Percentiles rank a stretch among this genome's conserved stretches.
Conservation (phyloP, 768 basidiomycete species). For the Xerocomus brunneocitrinus region DNA sequence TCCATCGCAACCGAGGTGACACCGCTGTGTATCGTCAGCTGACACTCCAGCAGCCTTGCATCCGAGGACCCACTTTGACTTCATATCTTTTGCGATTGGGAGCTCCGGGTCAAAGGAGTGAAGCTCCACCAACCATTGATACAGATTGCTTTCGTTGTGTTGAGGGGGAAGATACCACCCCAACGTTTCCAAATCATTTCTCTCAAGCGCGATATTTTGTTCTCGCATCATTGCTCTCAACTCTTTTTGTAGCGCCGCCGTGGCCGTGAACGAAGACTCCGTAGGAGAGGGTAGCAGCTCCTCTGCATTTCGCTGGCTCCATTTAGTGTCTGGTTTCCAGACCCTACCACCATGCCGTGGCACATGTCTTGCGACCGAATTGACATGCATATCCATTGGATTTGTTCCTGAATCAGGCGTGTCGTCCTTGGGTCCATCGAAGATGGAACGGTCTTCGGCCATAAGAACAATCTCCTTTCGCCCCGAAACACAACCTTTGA, state of each 20-base stretch:
- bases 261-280: neutral
- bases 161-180: neutral
- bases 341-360: neutral
- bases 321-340: neutral
- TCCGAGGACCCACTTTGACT: neutral
- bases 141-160: neutral
- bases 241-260: neutral
- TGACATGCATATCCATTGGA: neutral
- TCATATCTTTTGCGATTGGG: neutral
- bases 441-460: neutral
- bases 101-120: neutral
- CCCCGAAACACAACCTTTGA: conserved; percentile 37
- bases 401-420: neutral
- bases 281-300: neutral
- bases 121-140: neutral
- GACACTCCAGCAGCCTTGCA: neutral
- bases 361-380: neutral
- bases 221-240: neutral
- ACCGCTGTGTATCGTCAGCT: neutral
- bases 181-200: neutral
- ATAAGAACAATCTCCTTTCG: conserved; percentile 25
- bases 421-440: neutral
- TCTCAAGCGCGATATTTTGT: neutral
- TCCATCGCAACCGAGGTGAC: neutral
- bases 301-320: neutral